phyloP scores from a whole-genome alignment of 2,329 filamentous ascomycete species.

The Fusarium beomiforme region DNA sequence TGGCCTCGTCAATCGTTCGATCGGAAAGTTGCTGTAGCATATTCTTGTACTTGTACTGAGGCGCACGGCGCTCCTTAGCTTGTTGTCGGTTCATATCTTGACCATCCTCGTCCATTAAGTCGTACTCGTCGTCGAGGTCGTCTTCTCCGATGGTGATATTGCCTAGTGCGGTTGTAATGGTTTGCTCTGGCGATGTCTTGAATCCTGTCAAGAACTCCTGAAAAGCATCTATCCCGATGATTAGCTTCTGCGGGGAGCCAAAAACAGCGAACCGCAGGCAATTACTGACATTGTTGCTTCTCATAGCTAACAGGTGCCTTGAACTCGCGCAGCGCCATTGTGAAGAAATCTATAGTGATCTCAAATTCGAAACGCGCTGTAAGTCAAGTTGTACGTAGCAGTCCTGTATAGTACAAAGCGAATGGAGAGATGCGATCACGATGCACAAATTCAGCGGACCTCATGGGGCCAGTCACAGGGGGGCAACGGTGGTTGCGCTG shows the following conservation, averaged over 20 bases:
- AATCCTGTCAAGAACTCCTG: constrained; percentile 88
- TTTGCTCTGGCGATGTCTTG: constrained; percentile 78
- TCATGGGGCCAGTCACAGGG: constrained; percentile 45
- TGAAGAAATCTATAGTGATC: constrained; percentile 41
- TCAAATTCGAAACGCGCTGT: constrained; percentile 29
- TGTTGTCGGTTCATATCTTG: constrained; percentile 62
- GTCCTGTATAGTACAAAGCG: background rate
- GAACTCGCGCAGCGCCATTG: constrained; percentile 87
- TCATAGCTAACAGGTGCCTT: constrained; percentile 86
- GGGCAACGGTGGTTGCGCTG: constrained; percentile 38
- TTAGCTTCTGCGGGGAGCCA: constrained; percentile 41
- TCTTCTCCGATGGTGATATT: constrained; percentile 89
- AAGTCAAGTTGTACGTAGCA: constrained; percentile 20
- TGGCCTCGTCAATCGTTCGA: constrained; percentile 77
- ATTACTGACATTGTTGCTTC: constrained; percentile 77
- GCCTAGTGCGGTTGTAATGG: constrained; percentile 83
- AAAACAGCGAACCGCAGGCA: background rate
- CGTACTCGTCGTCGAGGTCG: constrained; percentile 88
- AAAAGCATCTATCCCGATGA: constrained; percentile 71
- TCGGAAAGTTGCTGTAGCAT: constrained; percentile 89
- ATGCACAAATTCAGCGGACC: constrained; percentile 48
- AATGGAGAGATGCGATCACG: constrained; percentile 34
- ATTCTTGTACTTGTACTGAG: constrained; percentile 87
- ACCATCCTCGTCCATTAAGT: constrained; percentile 88
- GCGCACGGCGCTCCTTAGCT: constrained; percentile 61